A percentile compares a stretch with the other conserved stretches of the same genome.
Conservation (phyloP, 225 moss, liverwort and hornwort genomes). For the Pseudoscleropodium purum region DNA sequence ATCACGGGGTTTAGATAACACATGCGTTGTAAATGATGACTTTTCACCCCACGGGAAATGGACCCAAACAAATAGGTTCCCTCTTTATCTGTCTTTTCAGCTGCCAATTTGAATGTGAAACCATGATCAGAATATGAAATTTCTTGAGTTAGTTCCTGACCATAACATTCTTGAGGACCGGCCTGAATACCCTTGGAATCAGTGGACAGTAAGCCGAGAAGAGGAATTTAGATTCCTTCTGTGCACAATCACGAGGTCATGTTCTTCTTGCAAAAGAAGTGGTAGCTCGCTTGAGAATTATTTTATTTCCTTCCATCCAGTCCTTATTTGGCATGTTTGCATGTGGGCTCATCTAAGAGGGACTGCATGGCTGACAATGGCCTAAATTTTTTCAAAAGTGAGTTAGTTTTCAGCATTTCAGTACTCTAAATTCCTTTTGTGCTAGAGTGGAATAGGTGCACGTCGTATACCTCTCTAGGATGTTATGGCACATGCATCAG, state of each 20-base stretch:
- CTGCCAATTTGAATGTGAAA: neutral
- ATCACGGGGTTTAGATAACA: too few species aligned
- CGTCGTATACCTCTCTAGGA: neutral
- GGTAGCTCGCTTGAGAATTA: neutral
- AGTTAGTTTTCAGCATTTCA: neutral
- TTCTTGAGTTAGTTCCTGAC: neutral
- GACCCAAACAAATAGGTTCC: neutral
- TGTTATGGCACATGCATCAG: neutral
- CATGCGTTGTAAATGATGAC: neutral
- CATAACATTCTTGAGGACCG: neutral
- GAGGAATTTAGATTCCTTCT: neutral
- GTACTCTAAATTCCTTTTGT: neutral
- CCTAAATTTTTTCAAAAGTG: neutral
- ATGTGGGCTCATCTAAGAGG: neutral
- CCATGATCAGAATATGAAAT: neutral
- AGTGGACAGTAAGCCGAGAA: neutral
- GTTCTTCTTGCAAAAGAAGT: neutral
- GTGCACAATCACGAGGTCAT: neutral
- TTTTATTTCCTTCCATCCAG: neutral
- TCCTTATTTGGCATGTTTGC: neutral
- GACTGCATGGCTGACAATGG: neutral
- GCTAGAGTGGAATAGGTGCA: neutral
- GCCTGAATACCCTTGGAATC: neutral
- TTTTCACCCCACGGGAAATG: neutral
- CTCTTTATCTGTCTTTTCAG: neutral